Evolutionary conservation across 2,329 filamentous ascomycete species (phyloP).

Genomic region (Fusarium pseudonygamai): DNA sequence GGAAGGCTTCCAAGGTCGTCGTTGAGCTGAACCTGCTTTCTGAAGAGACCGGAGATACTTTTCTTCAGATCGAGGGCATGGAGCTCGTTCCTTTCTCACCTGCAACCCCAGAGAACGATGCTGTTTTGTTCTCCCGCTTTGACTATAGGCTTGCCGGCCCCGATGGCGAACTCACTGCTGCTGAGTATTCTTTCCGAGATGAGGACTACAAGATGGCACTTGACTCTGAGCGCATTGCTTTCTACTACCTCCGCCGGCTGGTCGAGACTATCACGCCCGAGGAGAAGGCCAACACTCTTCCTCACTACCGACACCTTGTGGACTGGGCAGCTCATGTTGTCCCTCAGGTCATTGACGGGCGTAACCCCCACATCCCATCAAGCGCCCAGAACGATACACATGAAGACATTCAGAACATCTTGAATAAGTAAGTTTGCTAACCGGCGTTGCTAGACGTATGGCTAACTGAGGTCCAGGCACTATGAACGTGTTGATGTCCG

Average conservation of each 20-base stretch:
- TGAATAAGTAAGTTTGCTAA: neutral
- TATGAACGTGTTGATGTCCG: neutral
- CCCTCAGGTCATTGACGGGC: neutral
- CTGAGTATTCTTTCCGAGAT: rapidly evolving
- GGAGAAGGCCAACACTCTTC: neutral
- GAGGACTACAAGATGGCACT: neutral
- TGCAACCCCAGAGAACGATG: neutral
- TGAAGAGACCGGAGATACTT: rapidly evolving
- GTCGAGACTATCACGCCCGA: neutral
- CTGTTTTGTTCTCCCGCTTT: neutral
- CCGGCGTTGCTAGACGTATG: neutral
- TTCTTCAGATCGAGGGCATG: neutral
- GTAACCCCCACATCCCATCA: neutral
- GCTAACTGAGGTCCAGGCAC: neutral
- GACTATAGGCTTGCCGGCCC: neutral
- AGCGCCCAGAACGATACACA: neutral
- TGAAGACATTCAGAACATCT: neutral
- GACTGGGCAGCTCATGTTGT: neutral
- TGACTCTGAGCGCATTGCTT: neutral
- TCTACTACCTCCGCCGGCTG: neutral
- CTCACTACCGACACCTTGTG: neutral
- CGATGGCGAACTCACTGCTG: neutral
- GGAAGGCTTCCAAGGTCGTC: rapidly evolving
- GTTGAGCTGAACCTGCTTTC: neutral
- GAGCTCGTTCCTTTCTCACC: neutral